phyloP scores from a whole-genome alignment of 2,329 filamentous ascomycete species.

The Talaromyces sp. region DNA sequence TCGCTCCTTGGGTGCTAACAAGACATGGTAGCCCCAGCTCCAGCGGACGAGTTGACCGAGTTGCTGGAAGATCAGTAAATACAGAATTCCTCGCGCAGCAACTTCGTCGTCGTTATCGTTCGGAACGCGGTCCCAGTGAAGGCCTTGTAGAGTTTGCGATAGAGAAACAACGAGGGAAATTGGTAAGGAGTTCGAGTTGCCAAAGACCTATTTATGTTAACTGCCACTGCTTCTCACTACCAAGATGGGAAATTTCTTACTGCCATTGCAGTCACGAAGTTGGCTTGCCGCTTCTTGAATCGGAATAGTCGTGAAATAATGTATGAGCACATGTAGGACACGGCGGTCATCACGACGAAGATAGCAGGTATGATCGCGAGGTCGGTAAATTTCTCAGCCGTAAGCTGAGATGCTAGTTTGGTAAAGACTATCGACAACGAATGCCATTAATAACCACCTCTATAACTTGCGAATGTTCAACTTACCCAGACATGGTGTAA shows the following conservation, averaged over 20 bases:
- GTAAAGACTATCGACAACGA: constrained; percentile 69
- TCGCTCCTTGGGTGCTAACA: constrained; percentile 76
- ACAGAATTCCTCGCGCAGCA: constrained; percentile 86
- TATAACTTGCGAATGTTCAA: not conserved
- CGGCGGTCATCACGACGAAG: constrained; percentile 79
- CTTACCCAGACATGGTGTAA: constrained; percentile 93
- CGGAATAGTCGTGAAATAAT: constrained; percentile 70
- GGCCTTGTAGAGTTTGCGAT: constrained; percentile 82
- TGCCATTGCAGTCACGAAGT: constrained; percentile 96
- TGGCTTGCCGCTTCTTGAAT: constrained; percentile 79
- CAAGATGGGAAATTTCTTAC: constrained; percentile 43
- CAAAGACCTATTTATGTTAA: constrained; percentile 64
- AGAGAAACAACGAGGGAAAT: constrained; percentile 94
- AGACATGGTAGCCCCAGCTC: constrained; percentile 96
- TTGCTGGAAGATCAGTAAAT: constrained; percentile 96
- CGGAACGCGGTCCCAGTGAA: constrained; percentile 89
- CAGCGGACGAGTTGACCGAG: constrained; percentile 91
- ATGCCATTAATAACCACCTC: not conserved
- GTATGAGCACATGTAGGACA: constrained; percentile 77
- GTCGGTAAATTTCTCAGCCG: constrained; percentile 82
- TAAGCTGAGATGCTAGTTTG: constrained; percentile 92
- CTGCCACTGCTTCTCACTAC: not conserved
- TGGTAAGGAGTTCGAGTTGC: constrained; percentile 95
- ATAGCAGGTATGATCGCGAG: constrained; percentile 94
- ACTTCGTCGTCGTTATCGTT: constrained; percentile 96